Percentiles rank a stretch among this genome's conserved stretches.
These are phyloP conservation scores for Leishmania lainsoni DNA, from an alignment of 208 protist species.

Conservation along the genomic window DNA sequence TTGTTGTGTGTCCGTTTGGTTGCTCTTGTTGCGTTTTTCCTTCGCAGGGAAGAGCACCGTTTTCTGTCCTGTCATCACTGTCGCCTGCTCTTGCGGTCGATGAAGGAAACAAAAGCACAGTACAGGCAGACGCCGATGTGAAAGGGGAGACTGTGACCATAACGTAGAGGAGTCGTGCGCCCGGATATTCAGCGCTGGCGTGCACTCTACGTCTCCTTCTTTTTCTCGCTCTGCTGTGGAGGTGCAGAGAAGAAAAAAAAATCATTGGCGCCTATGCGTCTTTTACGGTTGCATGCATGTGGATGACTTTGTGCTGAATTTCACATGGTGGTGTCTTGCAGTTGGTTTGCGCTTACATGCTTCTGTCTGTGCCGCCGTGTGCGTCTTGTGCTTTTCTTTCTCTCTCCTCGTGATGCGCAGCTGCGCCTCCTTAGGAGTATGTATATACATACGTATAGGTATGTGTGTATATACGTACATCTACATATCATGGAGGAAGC, in stretches of 20 bases:
- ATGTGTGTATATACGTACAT: constrained; percentile 3
- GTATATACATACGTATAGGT: constrained; percentile 1
- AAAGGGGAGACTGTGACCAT: not conserved
- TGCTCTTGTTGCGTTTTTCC: not conserved
- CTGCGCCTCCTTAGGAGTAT: not conserved
- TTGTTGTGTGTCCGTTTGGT: not conserved
- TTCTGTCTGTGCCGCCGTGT: not conserved
- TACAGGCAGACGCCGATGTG: not conserved
- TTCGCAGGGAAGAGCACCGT: not conserved
- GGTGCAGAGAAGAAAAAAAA: not conserved
- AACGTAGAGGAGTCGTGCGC: no score
- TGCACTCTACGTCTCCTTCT: not conserved
- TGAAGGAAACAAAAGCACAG: not conserved
- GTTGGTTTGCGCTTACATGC: not conserved
- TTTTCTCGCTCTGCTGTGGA: not conserved
- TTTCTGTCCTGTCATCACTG: not conserved
- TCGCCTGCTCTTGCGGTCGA: not conserved
- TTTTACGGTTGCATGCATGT: not conserved
- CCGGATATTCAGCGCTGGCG: not conserved
- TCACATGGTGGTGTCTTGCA: not conserved
- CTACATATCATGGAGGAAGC: not conserved
- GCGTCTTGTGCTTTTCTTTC: not conserved
- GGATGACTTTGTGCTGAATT: not conserved
- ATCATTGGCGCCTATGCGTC: not conserved
- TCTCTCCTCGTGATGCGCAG: not conserved